Percentiles rank a stretch among this genome's conserved stretches.
Evolutionary conservation across 2,329 filamentous ascomycete species (phyloP).

Genomic region (Cladobotryum protrusum): DNA sequence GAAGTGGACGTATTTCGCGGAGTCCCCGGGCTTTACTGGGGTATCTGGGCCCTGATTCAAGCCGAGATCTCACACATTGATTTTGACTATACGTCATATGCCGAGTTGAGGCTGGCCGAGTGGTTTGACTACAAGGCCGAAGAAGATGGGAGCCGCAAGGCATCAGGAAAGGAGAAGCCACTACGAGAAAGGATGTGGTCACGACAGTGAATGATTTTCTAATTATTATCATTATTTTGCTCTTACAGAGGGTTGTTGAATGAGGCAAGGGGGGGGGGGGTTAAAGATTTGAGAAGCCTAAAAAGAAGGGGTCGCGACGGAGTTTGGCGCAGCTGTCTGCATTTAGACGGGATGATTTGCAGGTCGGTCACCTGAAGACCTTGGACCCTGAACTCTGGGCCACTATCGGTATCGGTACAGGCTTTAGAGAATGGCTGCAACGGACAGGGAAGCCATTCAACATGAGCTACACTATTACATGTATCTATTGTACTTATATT

Average conservation of each 20-base stretch:
- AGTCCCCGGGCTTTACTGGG: conserved; percentile 85
- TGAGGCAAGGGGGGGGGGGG: conserved; percentile 8
- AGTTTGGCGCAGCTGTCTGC: no score
- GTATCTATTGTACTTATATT: conserved; percentile 1
- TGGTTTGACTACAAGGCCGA: conserved; percentile 90
- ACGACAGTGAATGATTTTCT: conserved; percentile 16
- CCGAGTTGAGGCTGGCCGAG: conserved; percentile 77
- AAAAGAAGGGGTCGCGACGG: no score
- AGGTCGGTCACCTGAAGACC: not conserved
- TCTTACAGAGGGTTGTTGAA: conserved; percentile 7
- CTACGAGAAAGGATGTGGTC: conserved; percentile 78
- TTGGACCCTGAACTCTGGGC: conserved; percentile 1
- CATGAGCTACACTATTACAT: conserved; percentile 24
- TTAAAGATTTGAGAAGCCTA: not conserved
- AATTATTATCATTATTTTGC: no score
- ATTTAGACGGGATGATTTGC: not conserved
- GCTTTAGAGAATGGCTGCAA: conserved; percentile 18
- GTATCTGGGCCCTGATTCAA: conserved; percentile 94
- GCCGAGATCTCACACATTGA: conserved; percentile 90
- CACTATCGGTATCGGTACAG: not conserved
- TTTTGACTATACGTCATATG: conserved; percentile 92
- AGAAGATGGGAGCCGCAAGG: conserved; percentile 53
- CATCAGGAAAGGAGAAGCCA: conserved; percentile 53
- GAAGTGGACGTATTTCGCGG: conserved; percentile 87
- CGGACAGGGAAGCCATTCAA: conserved; percentile 25